Evolutionary conservation across 345 rosid genomes (phyloP).

Genomic region (Balakata baccata): DNA sequence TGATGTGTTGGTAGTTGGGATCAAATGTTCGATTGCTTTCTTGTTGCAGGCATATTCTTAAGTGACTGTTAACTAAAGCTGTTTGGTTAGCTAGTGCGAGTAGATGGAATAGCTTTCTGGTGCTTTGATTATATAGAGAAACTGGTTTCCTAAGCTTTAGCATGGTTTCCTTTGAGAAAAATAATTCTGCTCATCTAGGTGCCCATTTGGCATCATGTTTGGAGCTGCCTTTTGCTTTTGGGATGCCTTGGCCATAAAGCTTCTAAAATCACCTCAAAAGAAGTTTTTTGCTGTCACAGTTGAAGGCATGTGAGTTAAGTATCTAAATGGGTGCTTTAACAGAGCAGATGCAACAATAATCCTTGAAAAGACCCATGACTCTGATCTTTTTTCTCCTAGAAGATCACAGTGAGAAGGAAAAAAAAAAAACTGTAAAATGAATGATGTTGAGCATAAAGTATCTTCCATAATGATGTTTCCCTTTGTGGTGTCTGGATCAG

Average conservation of each 20-base stretch:
- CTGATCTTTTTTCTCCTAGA: background rate
- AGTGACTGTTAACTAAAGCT: background rate
- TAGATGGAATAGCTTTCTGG: background rate
- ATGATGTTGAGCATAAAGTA: background rate
- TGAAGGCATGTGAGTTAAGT: background rate
- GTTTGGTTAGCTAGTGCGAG: background rate
- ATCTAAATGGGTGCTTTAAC: background rate
- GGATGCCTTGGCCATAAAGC: background rate
- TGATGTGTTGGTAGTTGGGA: background rate
- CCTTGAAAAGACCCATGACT: background rate
- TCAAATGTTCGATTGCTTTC: background rate
- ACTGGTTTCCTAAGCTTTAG: background rate
- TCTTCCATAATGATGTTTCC: background rate
- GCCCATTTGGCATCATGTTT: background rate
- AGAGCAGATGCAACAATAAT: background rate
- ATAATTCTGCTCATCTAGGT: background rate
- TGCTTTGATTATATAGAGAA: background rate
- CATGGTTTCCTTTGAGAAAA: background rate
- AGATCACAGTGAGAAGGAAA: background rate
- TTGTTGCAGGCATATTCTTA: background rate
- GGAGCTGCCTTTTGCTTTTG: background rate
- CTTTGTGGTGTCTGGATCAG: background rate
- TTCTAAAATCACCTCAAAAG: background rate
- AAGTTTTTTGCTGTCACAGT: background rate
- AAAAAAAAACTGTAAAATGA: background rate